phyloP scores from a whole-genome alignment of 2,329 filamentous ascomycete species.

The Scortechinia acanthostroma region DNA sequence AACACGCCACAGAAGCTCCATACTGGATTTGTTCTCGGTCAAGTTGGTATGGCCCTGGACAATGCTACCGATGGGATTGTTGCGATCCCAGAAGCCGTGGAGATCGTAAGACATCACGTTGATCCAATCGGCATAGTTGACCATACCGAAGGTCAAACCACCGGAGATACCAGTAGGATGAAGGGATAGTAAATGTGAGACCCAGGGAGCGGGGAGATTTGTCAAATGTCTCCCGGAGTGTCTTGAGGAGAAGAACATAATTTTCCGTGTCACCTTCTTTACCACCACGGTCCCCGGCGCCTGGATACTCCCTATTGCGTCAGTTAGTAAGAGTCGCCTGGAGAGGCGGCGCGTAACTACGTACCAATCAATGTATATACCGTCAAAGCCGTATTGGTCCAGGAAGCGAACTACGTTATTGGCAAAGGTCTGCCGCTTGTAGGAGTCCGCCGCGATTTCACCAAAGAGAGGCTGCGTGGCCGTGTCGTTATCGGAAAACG shows the following conservation, averaged over 20 bases:
- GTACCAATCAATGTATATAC: background rate
- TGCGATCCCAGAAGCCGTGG: conserved; percentile 13
- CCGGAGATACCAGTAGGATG: conserved; percentile 8
- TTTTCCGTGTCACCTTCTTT: conserved; percentile 19
- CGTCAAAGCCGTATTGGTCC: background rate
- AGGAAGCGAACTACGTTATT: background rate
- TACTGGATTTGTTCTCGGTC: conserved; percentile 8
- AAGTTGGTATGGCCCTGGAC: conserved; percentile 14
- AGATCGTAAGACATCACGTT: conserved; percentile 13
- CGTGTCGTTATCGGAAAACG: conserved; percentile 18
- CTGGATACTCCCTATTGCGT: conserved; percentile 4
- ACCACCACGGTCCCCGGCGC: conserved; percentile 3
- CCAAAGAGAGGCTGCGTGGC: background rate
- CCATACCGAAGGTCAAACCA: conserved; percentile 14
- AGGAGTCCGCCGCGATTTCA: conserved; percentile 8
- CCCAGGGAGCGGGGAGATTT: conserved; percentile 10
- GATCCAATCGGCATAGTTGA: conserved; percentile 8
- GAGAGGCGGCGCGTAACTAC: background rate
- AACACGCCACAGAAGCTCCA: conserved; percentile 7
- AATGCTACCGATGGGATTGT: conserved; percentile 6
- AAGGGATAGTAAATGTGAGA: conserved; percentile 4
- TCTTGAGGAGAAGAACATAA: conserved; percentile 10
- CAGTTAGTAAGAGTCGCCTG: too few relatives aligned
- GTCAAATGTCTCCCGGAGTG: conserved; percentile 7
- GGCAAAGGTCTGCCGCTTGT: background rate